Percentiles rank a stretch among this genome's conserved stretches.
Evolutionary conservation across 805 yeast species (phyloP).

Genomic region (Pichia manshurica): DNA sequence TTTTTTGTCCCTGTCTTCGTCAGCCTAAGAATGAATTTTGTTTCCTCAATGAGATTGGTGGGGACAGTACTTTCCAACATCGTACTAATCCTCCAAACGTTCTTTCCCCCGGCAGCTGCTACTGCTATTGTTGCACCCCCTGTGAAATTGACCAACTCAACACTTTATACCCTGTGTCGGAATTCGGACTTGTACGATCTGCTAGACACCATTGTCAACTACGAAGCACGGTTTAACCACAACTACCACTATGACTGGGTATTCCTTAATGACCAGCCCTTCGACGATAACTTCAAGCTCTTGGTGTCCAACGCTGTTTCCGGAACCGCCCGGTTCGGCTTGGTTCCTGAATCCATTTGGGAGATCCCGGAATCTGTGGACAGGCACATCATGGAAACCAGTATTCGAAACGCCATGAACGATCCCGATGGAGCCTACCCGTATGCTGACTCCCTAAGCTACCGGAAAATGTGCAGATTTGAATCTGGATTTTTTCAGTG

Average conservation of each 20-base stretch:
- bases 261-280: slow-evolving; percentile 65
- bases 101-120: not conserved
- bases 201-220: slow-evolving; percentile 52
- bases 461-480: slow-evolving; percentile 85
- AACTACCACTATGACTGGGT: slow-evolving; percentile 72
- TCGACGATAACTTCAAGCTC: slow-evolving; percentile 49
- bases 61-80: no score
- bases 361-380: slow-evolving; percentile 45
- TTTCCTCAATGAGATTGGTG: no score
- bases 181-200: slow-evolving; percentile 57
- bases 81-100: no score
- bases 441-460: slow-evolving; percentile 56
- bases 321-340: slow-evolving; percentile 59
- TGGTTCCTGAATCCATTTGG: slow-evolving; percentile 62
- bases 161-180: slow-evolving; percentile 65
- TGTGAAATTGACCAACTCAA: slow-evolving; percentile 39
- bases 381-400: slow-evolving; percentile 14
- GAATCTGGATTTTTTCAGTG: slow-evolving; percentile 81
- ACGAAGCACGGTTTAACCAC: slow-evolving; percentile 62
- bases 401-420: slow-evolving; percentile 16
- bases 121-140: not conserved
- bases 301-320: slow-evolving; percentile 46
- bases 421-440: slow-evolving; percentile 41
- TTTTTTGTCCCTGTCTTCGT: no score
- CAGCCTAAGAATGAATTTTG: no score